Conservation (phyloP, 768 basidiomycete genomes). For the Suillus luteus region DNA sequence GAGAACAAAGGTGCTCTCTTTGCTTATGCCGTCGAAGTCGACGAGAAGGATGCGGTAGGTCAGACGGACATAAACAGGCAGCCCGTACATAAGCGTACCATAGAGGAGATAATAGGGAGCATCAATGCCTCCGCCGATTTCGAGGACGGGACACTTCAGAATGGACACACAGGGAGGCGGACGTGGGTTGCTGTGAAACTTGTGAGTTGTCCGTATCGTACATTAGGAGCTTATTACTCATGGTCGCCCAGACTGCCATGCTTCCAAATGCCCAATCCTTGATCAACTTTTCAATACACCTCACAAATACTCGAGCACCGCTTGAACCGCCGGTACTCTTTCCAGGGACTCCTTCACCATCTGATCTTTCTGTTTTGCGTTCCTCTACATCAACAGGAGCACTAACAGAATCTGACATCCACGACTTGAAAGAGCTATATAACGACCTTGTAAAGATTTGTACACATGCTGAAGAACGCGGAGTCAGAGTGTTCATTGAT, state of each 20-base stretch:
- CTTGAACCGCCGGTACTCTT: slow-evolving; percentile 48
- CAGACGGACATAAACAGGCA: slow-evolving; percentile 20
- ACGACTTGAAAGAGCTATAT: slow-evolving; percentile 60
- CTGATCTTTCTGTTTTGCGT: slow-evolving; percentile 59
- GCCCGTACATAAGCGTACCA: slow-evolving; percentile 58
- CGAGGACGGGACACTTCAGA: slow-evolving; percentile 49
- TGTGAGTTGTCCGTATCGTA: slow-evolving; percentile 40
- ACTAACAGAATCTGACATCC: slow-evolving; percentile 58
- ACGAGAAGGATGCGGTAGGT: slow-evolving; percentile 54
- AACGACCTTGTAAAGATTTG: slow-evolving; percentile 67
- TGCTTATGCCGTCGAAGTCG: slow-evolving; percentile 85
- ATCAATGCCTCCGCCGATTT: slow-evolving; percentile 83
- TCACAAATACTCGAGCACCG: slow-evolving; percentile 45
- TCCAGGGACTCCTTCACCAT: slow-evolving; percentile 64
- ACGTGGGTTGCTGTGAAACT: slow-evolving; percentile 90
- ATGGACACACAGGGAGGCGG: slow-evolving; percentile 42
- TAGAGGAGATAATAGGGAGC: slow-evolving; percentile 74
- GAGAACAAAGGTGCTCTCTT: slow-evolving; percentile 78
- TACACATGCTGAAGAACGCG: slow-evolving; percentile 55
- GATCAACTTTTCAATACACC: slow-evolving; percentile 59
- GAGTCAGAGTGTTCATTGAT: slow-evolving; percentile 76
- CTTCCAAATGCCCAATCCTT: slow-evolving; percentile 64
- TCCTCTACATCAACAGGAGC: slow-evolving; percentile 19
- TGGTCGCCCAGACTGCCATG: slow-evolving; percentile 57
- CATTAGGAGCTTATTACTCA: background rate